These are phyloP conservation scores for Fraxinus nigra DNA, from an alignment of 305 asterid species.

Conservation along the genomic window DNA sequence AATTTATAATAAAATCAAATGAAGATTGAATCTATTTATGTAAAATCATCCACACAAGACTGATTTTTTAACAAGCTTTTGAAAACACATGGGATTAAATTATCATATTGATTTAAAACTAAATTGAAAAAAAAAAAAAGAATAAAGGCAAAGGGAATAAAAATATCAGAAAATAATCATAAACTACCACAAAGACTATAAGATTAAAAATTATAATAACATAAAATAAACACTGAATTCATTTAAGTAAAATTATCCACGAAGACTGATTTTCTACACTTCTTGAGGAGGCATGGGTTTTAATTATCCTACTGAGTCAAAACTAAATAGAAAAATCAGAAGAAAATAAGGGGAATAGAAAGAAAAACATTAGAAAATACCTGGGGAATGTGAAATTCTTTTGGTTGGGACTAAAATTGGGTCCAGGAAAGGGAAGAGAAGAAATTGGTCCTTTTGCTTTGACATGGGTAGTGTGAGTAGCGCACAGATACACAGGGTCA, in stretches of 20 bases:
- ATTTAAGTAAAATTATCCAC: background rate
- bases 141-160: background rate
- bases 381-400: conserved; percentile 31
- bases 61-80: background rate
- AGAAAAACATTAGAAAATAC: conserved; percentile 2
- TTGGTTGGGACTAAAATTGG: conserved; percentile 23
- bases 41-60: background rate
- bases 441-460: conserved; percentile 19
- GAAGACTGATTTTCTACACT: background rate
- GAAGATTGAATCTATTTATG: background rate
- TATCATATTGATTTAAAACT: background rate
- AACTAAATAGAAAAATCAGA: conserved; percentile 15
- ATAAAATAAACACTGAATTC: background rate
- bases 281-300: background rate
- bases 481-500: conserved; percentile 16
- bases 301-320: background rate
- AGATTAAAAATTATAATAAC: background rate
- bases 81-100: background rate
- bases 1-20: background rate
- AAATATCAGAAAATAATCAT: background rate
- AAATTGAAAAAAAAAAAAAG: conserved; percentile 10
- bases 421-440: conserved; percentile 27
- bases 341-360: background rate
- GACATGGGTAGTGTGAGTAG: conserved; percentile 15
- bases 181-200: conserved; percentile 17